These are phyloP conservation scores for Saposhnikovia divaricata DNA, from an alignment of 129 eudicot genomes.

Conservation along the genomic window DNA sequence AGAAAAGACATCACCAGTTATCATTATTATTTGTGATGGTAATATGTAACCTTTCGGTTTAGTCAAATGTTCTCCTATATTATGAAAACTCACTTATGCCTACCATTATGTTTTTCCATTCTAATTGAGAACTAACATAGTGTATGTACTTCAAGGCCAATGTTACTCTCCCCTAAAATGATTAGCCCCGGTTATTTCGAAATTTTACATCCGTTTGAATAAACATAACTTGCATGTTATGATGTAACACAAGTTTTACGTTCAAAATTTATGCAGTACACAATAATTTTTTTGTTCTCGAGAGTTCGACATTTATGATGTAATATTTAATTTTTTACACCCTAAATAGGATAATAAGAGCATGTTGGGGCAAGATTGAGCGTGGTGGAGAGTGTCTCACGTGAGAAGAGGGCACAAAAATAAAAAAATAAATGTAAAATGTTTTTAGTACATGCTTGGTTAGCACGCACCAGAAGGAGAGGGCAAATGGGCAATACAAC, in stretches of 20 bases:
- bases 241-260: too few species aligned
- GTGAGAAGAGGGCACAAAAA: background rate
- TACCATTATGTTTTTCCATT: background rate
- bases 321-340: background rate
- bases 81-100: slow-evolving; percentile 5
- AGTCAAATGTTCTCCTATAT: background rate
- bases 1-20: slow-evolving; percentile 8
- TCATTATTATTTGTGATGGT: background rate
- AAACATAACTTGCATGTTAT: too few species aligned
- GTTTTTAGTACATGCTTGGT: slow-evolving; percentile 4
- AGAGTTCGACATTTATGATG: background rate
- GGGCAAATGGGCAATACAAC: slow-evolving; percentile 8
- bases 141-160: background rate
- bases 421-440: background rate
- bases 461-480: slow-evolving; percentile 12
- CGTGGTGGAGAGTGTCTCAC: slow-evolving; percentile 1
- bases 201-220: too few species aligned
- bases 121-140: background rate
- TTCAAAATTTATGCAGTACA: too few species aligned
- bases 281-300: too few species aligned
- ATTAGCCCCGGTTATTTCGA: too few species aligned
- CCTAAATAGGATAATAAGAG: background rate
- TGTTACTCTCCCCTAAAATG: too few species aligned
- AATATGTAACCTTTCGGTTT: slow-evolving; percentile 1
- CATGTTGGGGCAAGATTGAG: background rate